These are phyloP conservation scores for Solanum rostratum DNA, from an alignment of 257 asterid species.

Conservation along the genomic window DNA sequence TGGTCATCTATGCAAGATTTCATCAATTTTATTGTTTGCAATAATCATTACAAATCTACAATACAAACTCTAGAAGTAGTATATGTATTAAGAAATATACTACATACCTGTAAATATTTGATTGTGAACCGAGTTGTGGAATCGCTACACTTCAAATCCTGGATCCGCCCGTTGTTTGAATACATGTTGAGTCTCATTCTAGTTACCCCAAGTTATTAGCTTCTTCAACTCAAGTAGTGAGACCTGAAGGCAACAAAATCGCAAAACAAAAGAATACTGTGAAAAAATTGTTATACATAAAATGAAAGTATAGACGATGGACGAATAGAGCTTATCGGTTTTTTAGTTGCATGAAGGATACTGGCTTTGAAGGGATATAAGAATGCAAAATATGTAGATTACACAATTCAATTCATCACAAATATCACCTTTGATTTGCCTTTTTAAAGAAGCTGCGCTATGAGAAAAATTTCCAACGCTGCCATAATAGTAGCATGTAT, in stretches of 20 bases:
- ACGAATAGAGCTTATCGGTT: not conserved
- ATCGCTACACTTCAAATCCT: not conserved
- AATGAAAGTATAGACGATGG: not conserved
- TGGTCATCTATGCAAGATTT: not conserved
- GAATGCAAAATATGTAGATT: not conserved
- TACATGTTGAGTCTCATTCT: not conserved
- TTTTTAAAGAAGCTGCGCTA: not conserved
- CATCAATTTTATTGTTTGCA: not conserved
- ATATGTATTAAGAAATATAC: not conserved
- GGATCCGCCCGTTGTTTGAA: not conserved
- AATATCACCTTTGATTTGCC: not conserved
- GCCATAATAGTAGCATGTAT: not conserved
- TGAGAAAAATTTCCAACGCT: not conserved
- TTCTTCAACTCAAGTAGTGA: not conserved
- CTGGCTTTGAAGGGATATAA: not conserved
- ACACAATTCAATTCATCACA: not conserved
- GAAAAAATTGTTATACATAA: not conserved
- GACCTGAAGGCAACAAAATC: not conserved
- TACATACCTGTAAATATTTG: not conserved
- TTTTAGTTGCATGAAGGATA: not conserved
- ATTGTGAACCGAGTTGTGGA: not conserved
- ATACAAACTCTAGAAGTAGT: not conserved
- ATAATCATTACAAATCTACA: not conserved
- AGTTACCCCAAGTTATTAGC: not conserved
- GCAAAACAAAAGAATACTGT: not conserved